These are phyloP conservation scores for Lagenaria siceraria DNA, from an alignment of 306 rosid genomes.

Conservation along the genomic window DNA sequence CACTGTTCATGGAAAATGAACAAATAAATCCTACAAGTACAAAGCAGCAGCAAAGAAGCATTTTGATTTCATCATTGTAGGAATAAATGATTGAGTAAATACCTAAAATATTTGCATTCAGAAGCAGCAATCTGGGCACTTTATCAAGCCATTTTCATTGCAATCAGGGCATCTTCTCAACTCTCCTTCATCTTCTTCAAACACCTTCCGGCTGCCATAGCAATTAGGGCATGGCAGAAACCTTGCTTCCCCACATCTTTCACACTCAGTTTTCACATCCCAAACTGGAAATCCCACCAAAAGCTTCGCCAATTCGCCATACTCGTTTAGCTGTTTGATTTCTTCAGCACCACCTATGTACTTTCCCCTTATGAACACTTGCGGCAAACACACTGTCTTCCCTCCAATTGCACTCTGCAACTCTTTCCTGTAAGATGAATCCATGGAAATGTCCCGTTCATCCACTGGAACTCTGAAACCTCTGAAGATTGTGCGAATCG, in stretches of 20 bases:
- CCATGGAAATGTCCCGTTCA: conserved; percentile 81
- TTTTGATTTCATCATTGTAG: neutral
- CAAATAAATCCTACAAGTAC: neutral
- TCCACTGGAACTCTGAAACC: conserved; percentile 57
- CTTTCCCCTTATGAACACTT: conserved; percentile 50
- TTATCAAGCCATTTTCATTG: conserved; percentile 75
- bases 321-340: conserved; percentile 45
- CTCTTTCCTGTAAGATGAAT: conserved; percentile 52
- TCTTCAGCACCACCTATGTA: conserved; percentile 66
- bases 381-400: conserved; percentile 40
- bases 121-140: conserved; percentile 55
- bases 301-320: conserved; percentile 44
- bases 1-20: conserved; percentile 6
- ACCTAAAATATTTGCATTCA: neutral
- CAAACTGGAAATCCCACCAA: conserved; percentile 37
- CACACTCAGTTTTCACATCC: conserved; percentile 42
- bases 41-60: neutral
- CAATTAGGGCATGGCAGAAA: conserved; percentile 62
- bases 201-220: conserved; percentile 63
- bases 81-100: neutral
- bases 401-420: conserved; percentile 32
- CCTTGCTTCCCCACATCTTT: conserved; percentile 58
- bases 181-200: conserved; percentile 32
- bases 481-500: conserved; percentile 43
- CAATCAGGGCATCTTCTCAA: conserved; percentile 52